These are phyloP conservation scores for Scheffersomyces spartinae DNA, from an alignment of 805 yeast species.

Conservation along the genomic window DNA sequence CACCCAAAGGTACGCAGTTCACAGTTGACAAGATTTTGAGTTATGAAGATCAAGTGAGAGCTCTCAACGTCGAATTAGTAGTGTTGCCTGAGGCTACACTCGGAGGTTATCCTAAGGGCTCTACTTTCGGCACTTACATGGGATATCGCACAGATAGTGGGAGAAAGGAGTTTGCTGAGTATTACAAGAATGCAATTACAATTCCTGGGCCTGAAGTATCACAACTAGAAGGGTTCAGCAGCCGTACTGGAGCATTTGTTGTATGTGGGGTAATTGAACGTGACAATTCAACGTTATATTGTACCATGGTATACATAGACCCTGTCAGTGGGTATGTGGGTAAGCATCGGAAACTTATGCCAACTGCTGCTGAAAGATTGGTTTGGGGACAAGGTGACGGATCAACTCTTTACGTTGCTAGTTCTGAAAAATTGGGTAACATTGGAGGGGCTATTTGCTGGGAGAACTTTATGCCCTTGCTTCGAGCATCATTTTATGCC, in stretches of 20 bases:
- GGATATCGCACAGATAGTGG: slow-evolving; percentile 32
- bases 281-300: slow-evolving; percentile 23
- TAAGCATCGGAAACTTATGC: slow-evolving; percentile 33
- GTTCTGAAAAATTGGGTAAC: slow-evolving; percentile 12
- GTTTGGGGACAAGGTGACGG: slow-evolving; percentile 40
- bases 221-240: slow-evolving; percentile 19
- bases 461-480: slow-evolving; percentile 33
- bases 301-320: slow-evolving; percentile 29
- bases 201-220: slow-evolving; percentile 25
- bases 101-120: slow-evolving; percentile 38
- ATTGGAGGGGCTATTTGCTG: slow-evolving; percentile 40
- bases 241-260: slow-evolving; percentile 20
- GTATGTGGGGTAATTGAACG: slow-evolving; percentile 31
- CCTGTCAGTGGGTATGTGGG: slow-evolving; percentile 21
- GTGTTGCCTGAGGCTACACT: slow-evolving; percentile 35
- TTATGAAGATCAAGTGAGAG: slow-evolving; percentile 22
- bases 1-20: slow-evolving; percentile 22
- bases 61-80: slow-evolving; percentile 20
- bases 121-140: slow-evolving; percentile 28
- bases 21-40: slow-evolving; percentile 26
- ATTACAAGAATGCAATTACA: slow-evolving; percentile 20
- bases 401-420: slow-evolving; percentile 27
- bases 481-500: slow-evolving; percentile 29
- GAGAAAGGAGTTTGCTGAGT: slow-evolving; percentile 25
- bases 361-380: slow-evolving; percentile 33